phyloP scores from a whole-genome alignment of 352 stramenopile species.

The Phytophthora cactorum region DNA sequence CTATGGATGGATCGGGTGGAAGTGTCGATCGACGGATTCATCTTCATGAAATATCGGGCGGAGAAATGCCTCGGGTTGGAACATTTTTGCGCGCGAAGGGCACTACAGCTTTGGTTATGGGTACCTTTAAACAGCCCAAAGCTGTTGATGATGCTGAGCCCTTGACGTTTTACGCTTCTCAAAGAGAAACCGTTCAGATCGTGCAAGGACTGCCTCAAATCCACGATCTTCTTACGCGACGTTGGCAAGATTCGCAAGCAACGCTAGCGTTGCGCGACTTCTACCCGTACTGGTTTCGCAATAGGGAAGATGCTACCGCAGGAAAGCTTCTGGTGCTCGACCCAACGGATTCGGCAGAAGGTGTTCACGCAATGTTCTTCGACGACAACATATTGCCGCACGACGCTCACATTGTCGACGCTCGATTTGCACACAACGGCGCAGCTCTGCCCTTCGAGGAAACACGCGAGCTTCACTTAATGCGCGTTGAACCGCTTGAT shows the following conservation, averaged over 20 bases:
- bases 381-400: conserved; percentile 79
- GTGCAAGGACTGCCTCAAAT: conserved; percentile 52
- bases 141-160: conserved; percentile 27
- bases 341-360: conserved; percentile 19
- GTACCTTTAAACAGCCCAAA: conserved; percentile 71
- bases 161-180: conserved; percentile 46
- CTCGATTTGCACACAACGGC: conserved; percentile 37
- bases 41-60: conserved; percentile 20
- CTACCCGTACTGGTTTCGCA: conserved; percentile 76
- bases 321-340: conserved; percentile 72
- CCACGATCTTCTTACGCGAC: conserved; percentile 53
- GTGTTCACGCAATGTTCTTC: conserved; percentile 72
- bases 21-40: conserved; percentile 61
- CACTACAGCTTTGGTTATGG: conserved; percentile 68
- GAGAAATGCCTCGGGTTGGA: conserved; percentile 50
- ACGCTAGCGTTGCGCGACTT: conserved; percentile 81
- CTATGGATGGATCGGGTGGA: conserved; percentile 68
- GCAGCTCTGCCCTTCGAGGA: conserved; percentile 40
- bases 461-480: conserved; percentile 52
- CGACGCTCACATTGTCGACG: conserved; percentile 81
- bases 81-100: conserved; percentile 66
- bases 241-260: conserved; percentile 54
- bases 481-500: conserved; percentile 74
- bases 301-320: conserved; percentile 51
- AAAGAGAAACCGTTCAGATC: conserved; percentile 22